Conservation (phyloP, 176 grass and related monocot genomes). For the Cenchrus fungigraminus region DNA sequence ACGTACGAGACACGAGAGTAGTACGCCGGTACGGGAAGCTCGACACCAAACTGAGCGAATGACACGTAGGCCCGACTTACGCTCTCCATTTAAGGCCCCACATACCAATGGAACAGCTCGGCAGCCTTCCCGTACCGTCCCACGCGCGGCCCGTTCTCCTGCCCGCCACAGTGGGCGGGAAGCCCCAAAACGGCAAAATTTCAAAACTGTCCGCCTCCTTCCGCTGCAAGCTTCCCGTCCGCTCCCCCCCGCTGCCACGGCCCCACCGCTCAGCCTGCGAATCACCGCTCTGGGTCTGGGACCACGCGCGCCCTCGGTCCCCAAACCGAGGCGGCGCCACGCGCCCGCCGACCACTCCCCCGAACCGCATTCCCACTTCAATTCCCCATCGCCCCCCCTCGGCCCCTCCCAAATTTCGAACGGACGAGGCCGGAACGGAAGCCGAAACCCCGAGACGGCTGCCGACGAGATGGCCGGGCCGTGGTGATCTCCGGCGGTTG, state of each 20-base stretch:
- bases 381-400: neutral
- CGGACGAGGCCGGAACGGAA: neutral
- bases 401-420: neutral
- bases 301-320: neutral
- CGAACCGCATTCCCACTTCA: too few relatives aligned
- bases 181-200: neutral
- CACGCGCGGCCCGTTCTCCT: neutral
- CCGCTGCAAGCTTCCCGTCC: neutral
- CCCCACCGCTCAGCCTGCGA: neutral
- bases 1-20: too few relatives aligned
- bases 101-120: neutral
- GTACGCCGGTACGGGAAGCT: too few relatives aligned
- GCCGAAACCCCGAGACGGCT: neutral
- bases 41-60: neutral
- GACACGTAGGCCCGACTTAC: neutral
- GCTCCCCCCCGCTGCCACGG: neutral
- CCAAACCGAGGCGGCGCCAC: neutral
- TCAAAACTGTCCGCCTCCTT: neutral
- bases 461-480: neutral
- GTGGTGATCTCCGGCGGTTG: neutral
- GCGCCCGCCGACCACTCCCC: neutral
- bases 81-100: neutral
- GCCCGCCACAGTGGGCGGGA: neutral
- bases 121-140: neutral
- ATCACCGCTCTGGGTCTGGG: neutral